Conservation (phyloP, 108 stramenopile species). For the Discostella stelligeroides region DNA sequence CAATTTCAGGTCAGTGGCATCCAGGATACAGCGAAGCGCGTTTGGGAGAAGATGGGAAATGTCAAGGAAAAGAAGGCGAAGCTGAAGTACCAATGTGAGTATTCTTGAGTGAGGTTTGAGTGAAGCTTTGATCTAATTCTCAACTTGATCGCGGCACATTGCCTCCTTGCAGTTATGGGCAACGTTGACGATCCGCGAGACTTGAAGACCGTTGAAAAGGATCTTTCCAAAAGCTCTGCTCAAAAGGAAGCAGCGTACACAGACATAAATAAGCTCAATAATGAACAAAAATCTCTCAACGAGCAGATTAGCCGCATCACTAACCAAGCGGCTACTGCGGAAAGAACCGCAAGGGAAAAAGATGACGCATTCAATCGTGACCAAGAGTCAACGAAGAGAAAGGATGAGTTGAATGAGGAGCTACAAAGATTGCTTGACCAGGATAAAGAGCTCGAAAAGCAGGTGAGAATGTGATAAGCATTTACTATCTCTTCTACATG, state of each 20-base stretch:
- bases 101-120: background rate
- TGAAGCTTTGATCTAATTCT: slow-evolving; percentile 1
- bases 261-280: slow-evolving; percentile 68
- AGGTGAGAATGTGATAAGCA: background rate
- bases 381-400: slow-evolving; percentile 48
- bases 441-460: slow-evolving; percentile 54
- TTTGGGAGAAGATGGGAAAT: slow-evolving; percentile 45
- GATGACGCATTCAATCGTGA: slow-evolving; percentile 70
- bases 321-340: slow-evolving; percentile 50
- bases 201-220: slow-evolving; percentile 64
- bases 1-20: slow-evolving; percentile 30
- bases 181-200: slow-evolving; percentile 48
- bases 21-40: slow-evolving; percentile 49
- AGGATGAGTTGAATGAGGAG: slow-evolving; percentile 53
- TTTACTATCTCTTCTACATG: background rate
- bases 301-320: slow-evolving; percentile 43
- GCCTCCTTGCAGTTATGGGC: slow-evolving; percentile 1
- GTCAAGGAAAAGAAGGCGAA: slow-evolving; percentile 53
- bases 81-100: slow-evolving; percentile 34
- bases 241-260: slow-evolving; percentile 63
- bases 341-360: slow-evolving; percentile 61
- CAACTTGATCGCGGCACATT: background rate
- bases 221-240: slow-evolving; percentile 47
- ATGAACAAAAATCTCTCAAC: slow-evolving; percentile 64
- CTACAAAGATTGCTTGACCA: slow-evolving; percentile 49